Percentiles rank a stretch among this genome's conserved stretches.
phyloP scores from a whole-genome alignment of 2,329 filamentous ascomycete species.

The Exophiala alcalophila region DNA sequence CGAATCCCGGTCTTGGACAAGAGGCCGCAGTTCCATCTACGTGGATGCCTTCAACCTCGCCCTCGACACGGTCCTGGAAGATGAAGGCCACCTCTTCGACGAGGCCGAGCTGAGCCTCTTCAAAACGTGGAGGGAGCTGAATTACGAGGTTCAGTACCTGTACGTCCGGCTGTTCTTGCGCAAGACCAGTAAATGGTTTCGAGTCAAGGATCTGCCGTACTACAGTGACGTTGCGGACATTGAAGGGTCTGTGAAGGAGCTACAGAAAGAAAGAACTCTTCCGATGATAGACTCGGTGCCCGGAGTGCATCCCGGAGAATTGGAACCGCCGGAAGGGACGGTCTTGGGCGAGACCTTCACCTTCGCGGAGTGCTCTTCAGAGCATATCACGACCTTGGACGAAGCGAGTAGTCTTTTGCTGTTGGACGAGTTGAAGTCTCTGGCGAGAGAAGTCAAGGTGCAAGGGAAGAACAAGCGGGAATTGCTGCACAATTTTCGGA shows the following conservation, averaged over 20 bases:
- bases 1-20: constrained; percentile 63
- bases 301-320: constrained; percentile 46
- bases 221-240: constrained; percentile 78
- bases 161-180: constrained; percentile 87
- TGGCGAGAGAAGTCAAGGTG: constrained; percentile 84
- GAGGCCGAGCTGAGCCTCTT: constrained; percentile 76
- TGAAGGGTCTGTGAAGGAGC: constrained; percentile 58
- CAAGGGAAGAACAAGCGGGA: constrained; percentile 86
- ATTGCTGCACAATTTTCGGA: constrained; percentile 69
- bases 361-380: constrained; percentile 76
- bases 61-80: constrained; percentile 80
- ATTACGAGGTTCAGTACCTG: constrained; percentile 88
- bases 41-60: constrained; percentile 96
- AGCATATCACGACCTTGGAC: constrained; percentile 71
- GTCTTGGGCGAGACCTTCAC: constrained; percentile 59
- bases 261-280: constrained; percentile 60
- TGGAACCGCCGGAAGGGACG: constrained; percentile 47
- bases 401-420: constrained; percentile 77
- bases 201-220: constrained; percentile 73
- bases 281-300: constrained; percentile 43
- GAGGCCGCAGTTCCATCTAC: constrained; percentile 84
- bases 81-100: constrained; percentile 85
- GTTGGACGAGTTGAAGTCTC: constrained; percentile 79
- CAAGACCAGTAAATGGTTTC: constrained; percentile 89
- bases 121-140: constrained; percentile 65